Percentiles rank a stretch among this genome's conserved stretches.
Conservation (phyloP, 495 filamentous ascomycete species). For the Aspergillus baeticus region DNA sequence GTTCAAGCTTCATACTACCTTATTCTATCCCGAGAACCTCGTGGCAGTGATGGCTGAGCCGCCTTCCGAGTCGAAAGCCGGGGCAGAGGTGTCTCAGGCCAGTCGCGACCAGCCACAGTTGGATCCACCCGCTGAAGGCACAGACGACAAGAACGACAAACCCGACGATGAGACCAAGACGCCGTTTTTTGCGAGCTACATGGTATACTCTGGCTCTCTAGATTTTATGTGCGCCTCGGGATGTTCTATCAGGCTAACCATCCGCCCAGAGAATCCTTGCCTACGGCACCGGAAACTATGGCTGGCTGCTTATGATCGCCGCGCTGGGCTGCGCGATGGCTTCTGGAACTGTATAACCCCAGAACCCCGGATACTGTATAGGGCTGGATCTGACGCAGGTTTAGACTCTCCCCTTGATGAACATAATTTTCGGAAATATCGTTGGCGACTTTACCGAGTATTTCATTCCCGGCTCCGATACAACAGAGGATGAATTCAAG, state of each 20-base stretch:
- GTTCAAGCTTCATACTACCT: too few relatives aligned
- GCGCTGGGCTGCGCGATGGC: conserved; percentile 59
- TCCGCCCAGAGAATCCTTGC: conserved; percentile 5
- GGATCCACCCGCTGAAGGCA: too few relatives aligned
- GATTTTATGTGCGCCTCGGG: neutral
- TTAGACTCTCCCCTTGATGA: conserved; percentile 45
- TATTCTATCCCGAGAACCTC: too few relatives aligned
- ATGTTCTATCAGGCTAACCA: neutral
- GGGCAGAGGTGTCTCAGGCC: too few relatives aligned
- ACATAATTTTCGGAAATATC: conserved; percentile 45
- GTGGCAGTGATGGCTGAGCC: too few relatives aligned
- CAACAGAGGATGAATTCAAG: conserved; percentile 29
- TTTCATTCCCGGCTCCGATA: conserved; percentile 20
- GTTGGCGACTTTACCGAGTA: conserved; percentile 38
- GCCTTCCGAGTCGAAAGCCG: too few relatives aligned
- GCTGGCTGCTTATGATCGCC: conserved; percentile 2
- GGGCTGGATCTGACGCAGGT: neutral
- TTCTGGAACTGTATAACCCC: conserved; percentile 51
- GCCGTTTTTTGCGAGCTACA: conserved; percentile 3
- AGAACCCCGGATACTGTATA: too few relatives aligned
- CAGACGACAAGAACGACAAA: neutral
- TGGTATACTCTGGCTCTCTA: neutral
- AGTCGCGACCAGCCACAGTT: too few relatives aligned
- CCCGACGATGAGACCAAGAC: neutral
- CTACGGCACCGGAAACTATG: conserved; percentile 4